Percentiles rank a stretch among this genome's conserved stretches.
phyloP scores from a whole-genome alignment of 2,329 filamentous ascomycete species.

The Trichophyton benhamiae region DNA sequence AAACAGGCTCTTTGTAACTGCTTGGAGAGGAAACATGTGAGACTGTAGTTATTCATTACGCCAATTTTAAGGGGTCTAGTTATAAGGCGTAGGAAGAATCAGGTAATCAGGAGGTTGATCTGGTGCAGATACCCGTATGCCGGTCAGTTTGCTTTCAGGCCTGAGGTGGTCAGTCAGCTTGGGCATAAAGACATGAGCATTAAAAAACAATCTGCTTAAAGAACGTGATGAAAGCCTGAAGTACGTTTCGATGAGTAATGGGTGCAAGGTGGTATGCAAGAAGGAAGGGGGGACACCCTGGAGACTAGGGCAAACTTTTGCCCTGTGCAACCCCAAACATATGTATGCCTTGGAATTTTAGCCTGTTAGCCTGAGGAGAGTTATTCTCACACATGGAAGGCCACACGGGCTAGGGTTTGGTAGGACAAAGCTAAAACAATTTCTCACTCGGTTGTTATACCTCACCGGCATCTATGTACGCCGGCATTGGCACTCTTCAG shows the following conservation, averaged over 20 bases:
- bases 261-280: not conserved
- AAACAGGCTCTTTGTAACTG: not conserved
- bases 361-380: not conserved
- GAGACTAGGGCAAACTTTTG: not conserved
- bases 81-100: not conserved
- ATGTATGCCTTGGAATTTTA: not conserved
- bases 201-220: not conserved
- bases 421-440: not conserved
- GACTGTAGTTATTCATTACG: not conserved
- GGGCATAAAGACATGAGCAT: not conserved
- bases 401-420: not conserved
- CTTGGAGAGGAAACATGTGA: not conserved
- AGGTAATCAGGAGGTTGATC: not conserved
- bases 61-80: not conserved
- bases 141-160: not conserved
- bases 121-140: not conserved
- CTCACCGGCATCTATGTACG: not conserved
- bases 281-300: not conserved
- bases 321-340: not conserved
- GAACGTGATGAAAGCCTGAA: not conserved
- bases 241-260: not conserved
- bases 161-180: not conserved
- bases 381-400: too few relatives aligned
- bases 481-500: not conserved
- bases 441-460: not conserved